Evolutionary conservation across 2,329 filamentous ascomycete genomes (phyloP).

Genomic region (Aspergillus candidus): DNA sequence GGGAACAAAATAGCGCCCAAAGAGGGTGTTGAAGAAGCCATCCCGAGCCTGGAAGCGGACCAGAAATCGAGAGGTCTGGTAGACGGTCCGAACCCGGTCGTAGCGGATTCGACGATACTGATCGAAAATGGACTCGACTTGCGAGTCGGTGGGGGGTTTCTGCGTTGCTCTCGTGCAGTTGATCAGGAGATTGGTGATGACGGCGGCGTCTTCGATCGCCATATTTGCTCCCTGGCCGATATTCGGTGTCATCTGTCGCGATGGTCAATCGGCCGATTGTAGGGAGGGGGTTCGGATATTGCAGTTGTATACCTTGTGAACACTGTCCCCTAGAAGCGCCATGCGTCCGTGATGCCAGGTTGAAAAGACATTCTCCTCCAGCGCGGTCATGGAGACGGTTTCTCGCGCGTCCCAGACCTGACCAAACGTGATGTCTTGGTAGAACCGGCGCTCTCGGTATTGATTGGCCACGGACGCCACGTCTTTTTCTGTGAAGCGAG

Average conservation of each 20-base stretch:
- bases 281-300: neutral
- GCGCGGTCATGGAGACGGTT: constrained; percentile 13
- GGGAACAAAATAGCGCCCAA: constrained; percentile 17
- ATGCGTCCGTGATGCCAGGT: constrained; percentile 22
- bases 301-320: constrained; percentile 19
- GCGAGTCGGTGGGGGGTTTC: neutral
- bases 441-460: constrained; percentile 11
- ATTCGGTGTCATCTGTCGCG: constrained; percentile 28
- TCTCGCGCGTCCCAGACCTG: constrained; percentile 20
- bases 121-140: constrained; percentile 4
- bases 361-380: constrained; percentile 22
- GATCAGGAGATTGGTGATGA: constrained; percentile 28
- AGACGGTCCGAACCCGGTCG: constrained; percentile 11
- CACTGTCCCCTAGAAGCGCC: constrained; percentile 22
- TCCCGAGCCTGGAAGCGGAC: constrained; percentile 17
- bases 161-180: neutral
- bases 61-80: constrained; percentile 9
- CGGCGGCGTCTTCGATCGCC: constrained; percentile 37
- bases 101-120: constrained; percentile 11
- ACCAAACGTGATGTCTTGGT: constrained; percentile 12
- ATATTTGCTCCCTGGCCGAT: constrained; percentile 38
- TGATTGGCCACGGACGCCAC: constrained; percentile 8
- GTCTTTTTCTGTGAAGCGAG: constrained; percentile 19
- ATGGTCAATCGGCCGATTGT: neutral
- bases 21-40: constrained; percentile 10